A percentile compares a stretch with the other conserved stretches of the same genome.
These are phyloP conservation scores for Carex pumila DNA, from an alignment of 176 grass and related monocot genomes.

Conservation along the genomic window DNA sequence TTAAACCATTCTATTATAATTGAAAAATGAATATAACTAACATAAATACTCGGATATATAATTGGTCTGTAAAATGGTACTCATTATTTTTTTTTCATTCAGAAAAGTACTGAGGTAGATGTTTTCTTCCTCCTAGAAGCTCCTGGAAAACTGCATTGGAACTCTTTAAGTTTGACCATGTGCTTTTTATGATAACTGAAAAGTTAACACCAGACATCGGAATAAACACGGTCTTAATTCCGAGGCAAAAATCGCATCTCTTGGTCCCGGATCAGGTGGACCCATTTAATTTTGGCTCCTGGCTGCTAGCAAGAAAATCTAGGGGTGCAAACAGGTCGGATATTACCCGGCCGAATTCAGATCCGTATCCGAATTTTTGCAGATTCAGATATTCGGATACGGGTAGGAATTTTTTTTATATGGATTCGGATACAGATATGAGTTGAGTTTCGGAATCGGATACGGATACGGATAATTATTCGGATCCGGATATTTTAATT, in stretches of 20 bases:
- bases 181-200: not conserved
- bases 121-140: not conserved
- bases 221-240: not conserved
- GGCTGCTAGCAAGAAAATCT: not conserved
- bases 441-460: no score
- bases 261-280: not conserved
- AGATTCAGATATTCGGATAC: no score
- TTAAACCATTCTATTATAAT: not conserved
- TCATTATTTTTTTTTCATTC: not conserved
- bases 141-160: not conserved
- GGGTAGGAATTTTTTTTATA: no score
- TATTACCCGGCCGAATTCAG: no score
- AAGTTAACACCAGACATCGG: not conserved
- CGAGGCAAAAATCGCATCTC: not conserved
- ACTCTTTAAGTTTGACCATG: not conserved
- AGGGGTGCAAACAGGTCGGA: no score
- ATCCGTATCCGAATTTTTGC: no score
- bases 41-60: not conserved
- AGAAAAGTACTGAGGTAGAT: not conserved
- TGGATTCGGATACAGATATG: no score
- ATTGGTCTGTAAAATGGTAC: not conserved
- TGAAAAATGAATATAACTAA: not conserved
- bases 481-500: no score
- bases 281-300: not conserved
- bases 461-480: no score